Evolutionary conservation across 2,329 filamentous ascomycete species (phyloP).

Genomic region (Colletotrichum gloeosporioides): DNA sequence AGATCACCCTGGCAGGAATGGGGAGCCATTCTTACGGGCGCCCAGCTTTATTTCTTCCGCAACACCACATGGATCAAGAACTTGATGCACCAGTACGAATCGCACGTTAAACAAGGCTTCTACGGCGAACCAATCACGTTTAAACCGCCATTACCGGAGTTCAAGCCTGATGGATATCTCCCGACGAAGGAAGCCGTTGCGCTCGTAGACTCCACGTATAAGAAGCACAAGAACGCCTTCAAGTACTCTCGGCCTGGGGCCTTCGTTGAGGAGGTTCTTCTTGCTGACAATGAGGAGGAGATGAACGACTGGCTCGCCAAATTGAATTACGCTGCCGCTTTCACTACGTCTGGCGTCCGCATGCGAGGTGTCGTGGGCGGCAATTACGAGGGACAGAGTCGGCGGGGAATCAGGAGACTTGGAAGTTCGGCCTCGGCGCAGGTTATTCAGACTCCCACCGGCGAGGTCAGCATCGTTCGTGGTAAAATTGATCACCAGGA

Average conservation of each 20-base stretch:
- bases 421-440: constrained; percentile 66
- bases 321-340: constrained; percentile 94
- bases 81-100: constrained; percentile 86
- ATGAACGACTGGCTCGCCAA: constrained; percentile 97
- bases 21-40: constrained; percentile 96
- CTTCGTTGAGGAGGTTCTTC: constrained; percentile 80
- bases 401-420: constrained; percentile 74
- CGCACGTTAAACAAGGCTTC: constrained; percentile 78
- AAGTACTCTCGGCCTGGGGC: constrained; percentile 87
- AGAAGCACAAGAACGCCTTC: constrained; percentile 95
- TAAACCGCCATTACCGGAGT: constrained; percentile 86
- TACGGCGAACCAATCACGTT: constrained; percentile 83
- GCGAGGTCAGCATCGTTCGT: constrained; percentile 75
- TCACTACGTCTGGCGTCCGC: constrained; percentile 87
- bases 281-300: constrained; percentile 89
- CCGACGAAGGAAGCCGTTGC: constrained; percentile 94
- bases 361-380: constrained; percentile 88
- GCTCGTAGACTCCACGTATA: constrained; percentile 84
- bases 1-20: constrained; percentile 98
- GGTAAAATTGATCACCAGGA: constrained; percentile 81
- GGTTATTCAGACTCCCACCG: constrained; percentile 71
- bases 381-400: constrained; percentile 82
- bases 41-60: constrained; percentile 94
- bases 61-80: constrained; percentile 93
- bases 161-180: constrained; percentile 93